A percentile compares a stretch with the other conserved stretches of the same genome.
phyloP scores from a whole-genome alignment of 2,329 filamentous ascomycete species.

The Pestalotiopsis sp. region DNA sequence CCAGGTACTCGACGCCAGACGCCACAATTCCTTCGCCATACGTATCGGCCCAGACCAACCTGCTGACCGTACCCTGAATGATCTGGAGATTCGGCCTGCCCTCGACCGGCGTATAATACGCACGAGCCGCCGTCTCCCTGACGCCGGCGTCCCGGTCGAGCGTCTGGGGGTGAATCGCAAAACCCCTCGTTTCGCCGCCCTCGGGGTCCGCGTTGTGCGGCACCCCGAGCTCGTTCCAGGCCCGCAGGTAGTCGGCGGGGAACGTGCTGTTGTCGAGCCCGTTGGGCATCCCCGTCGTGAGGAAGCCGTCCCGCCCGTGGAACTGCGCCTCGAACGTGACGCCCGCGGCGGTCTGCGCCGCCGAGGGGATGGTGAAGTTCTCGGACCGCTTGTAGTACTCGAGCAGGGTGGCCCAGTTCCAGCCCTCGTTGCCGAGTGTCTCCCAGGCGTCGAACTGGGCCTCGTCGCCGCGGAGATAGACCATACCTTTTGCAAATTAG shows the following conservation, averaged over 20 bases:
- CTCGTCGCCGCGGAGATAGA: constrained; percentile 46
- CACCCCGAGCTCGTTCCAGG: constrained; percentile 36
- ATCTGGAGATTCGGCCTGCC: constrained; percentile 42
- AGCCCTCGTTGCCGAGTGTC: constrained; percentile 44
- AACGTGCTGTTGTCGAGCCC: constrained; percentile 36
- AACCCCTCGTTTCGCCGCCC: constrained; percentile 40
- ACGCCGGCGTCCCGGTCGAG: constrained; percentile 38
- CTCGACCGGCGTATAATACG: constrained; percentile 43
- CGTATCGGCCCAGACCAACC: constrained; percentile 30
- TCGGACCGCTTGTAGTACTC: constrained; percentile 51
- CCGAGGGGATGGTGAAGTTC: constrained; percentile 34
- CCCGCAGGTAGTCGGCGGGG: constrained; percentile 27
- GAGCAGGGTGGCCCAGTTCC: constrained; percentile 48
- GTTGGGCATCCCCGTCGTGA: constrained; percentile 40
- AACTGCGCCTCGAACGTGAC: constrained; percentile 34
- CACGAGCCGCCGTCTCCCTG: constrained; percentile 44
- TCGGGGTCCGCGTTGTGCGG: constrained; percentile 40
- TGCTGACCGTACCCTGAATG: constrained; percentile 39
- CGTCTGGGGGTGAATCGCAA: constrained; percentile 41
- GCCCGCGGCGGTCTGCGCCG: constrained; percentile 36
- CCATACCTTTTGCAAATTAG: constrained; percentile 32
- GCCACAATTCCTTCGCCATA: constrained; percentile 24
- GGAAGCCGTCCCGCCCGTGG: constrained; percentile 38
- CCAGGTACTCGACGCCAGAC: constrained; percentile 39
- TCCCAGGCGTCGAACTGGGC: constrained; percentile 48